A percentile compares a stretch with the other conserved stretches of the same genome.
These are phyloP conservation scores for Yarrowia deformans DNA, from an alignment of 805 yeast species.

Conservation along the genomic window DNA sequence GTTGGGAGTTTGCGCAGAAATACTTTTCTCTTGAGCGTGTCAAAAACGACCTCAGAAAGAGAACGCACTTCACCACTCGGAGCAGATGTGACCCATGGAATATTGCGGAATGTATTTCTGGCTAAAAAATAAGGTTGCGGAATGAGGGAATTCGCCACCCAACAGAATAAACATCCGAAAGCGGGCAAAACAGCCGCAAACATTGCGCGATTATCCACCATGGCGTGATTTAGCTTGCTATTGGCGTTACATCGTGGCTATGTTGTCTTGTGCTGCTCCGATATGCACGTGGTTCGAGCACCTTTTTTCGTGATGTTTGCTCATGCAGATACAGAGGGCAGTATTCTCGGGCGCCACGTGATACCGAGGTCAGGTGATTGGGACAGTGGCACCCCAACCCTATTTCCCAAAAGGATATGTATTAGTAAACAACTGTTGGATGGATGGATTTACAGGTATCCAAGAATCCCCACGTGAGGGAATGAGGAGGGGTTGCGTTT, in stretches of 20 bases:
- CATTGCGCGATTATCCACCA: not conserved
- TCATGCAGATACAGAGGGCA: not conserved
- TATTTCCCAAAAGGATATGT: not conserved
- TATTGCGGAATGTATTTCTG: not conserved
- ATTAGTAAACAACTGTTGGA: conserved; percentile 1
- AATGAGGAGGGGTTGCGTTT: too few species aligned
- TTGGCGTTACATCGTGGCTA: not conserved
- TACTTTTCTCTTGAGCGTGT: conserved; percentile 5
- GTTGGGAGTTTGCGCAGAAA: conserved; percentile 27
- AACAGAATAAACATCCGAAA: conserved; percentile 4
- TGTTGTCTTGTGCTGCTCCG: not conserved
- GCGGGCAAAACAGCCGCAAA: not conserved
- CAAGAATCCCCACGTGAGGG: not conserved
- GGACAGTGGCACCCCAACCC: not conserved
- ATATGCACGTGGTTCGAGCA: not conserved
- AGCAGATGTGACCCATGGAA: not conserved
- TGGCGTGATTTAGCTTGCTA: not conserved
- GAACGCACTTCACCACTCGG: conserved; percentile 13
- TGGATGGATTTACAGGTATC: not conserved
- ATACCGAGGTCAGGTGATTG: not conserved
- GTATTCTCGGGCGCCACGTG: conserved; percentile 7
- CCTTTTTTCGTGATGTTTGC: not conserved
- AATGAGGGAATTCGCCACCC: conserved; percentile 14
- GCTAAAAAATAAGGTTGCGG: not conserved
- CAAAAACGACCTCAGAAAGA: conserved; percentile 1